These are phyloP conservation scores for Nitzschia sp. DNA, from an alignment of 108 stramenopile species.

Conservation along the genomic window DNA sequence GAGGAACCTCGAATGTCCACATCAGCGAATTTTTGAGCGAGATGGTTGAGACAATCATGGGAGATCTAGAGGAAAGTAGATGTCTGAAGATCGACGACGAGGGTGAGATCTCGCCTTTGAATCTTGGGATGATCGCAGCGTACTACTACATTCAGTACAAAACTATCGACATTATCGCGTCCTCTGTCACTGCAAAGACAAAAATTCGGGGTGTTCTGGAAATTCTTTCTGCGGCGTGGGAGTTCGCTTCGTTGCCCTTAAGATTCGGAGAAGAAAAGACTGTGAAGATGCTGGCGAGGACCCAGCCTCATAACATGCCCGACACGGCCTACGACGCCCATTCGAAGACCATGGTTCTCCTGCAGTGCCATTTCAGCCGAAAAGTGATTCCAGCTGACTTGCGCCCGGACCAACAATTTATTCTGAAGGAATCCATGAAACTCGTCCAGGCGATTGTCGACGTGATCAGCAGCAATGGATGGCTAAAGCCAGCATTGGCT, in stretches of 20 bases:
- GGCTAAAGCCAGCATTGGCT: conserved; percentile 96
- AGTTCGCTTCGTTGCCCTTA: conserved; percentile 86
- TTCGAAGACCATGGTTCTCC: conserved; percentile 90
- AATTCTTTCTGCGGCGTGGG: conserved; percentile 93
- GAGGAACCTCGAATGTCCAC: conserved; percentile 86
- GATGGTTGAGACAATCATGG: conserved; percentile 95
- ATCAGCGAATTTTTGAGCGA: conserved; percentile 98
- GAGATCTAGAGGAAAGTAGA: conserved; percentile 93
- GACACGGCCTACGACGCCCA: conserved; percentile 78
- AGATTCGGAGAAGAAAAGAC: conserved; percentile 93
- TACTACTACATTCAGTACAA: conserved; percentile 97
- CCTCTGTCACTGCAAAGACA: conserved; percentile 93
- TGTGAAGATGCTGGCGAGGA: conserved; percentile 82
- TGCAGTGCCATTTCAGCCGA: conserved; percentile 92
- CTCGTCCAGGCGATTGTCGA: conserved; percentile 97
- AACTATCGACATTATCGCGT: conserved; percentile 96
- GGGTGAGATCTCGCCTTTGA: conserved; percentile 90
- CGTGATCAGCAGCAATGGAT: conserved; percentile 96
- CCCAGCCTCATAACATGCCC: conserved; percentile 80
- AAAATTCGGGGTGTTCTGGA: conserved; percentile 93
- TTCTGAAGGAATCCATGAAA: conserved; percentile 80
- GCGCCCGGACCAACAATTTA: conserved; percentile 73
- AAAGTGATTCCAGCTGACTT: conserved; percentile 82
- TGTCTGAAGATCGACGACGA: conserved; percentile 92
- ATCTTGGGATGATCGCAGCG: conserved; percentile 99